phyloP scores from a whole-genome alignment of 140 eudicot species.

The Senecio squalidus region DNA sequence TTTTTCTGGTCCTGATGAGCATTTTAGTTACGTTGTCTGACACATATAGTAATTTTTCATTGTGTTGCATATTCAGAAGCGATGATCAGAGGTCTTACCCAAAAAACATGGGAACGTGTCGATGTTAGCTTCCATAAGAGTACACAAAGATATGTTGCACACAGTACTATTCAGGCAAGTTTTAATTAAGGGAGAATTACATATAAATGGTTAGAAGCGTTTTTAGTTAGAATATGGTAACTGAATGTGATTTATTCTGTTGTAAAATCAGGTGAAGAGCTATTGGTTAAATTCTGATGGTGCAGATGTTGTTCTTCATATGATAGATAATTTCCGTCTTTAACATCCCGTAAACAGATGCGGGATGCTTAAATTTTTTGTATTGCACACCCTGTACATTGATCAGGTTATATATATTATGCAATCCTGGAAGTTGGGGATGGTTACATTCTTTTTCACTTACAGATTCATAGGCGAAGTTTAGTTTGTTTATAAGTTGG shows the following conservation, averaged over 20 bases:
- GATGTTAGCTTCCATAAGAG: constrained; percentile 86
- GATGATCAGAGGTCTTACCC: constrained; percentile 86
- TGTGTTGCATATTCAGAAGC: constrained; percentile 39
- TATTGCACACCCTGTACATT: constrained; percentile 4
- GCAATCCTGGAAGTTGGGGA: constrained; percentile 15
- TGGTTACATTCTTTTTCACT: constrained; percentile 10
- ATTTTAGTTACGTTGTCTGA: neutral
- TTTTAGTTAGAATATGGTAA: neutral
- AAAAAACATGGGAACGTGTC: constrained; percentile 85
- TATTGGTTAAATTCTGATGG: constrained; percentile 95
- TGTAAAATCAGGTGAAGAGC: constrained; percentile 56
- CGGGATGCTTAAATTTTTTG: constrained; percentile 11
- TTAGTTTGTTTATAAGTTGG: constrained; percentile 16
- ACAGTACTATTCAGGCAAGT: constrained; percentile 80
- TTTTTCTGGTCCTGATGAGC: neutral
- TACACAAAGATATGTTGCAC: constrained; percentile 77
- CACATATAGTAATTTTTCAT: neutral
- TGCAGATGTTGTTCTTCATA: constrained; percentile 77
- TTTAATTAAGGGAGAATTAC: neutral
- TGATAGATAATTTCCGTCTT: constrained; percentile 71
- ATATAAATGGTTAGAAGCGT: neutral
- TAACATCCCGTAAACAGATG: constrained; percentile 20
- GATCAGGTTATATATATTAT: constrained; percentile 10
- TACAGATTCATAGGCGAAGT: constrained; percentile 12
- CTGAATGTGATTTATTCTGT: neutral